Conservation (phyloP, 768 basidiomycete genomes). For the Lactarius hengduanensis region DNA sequence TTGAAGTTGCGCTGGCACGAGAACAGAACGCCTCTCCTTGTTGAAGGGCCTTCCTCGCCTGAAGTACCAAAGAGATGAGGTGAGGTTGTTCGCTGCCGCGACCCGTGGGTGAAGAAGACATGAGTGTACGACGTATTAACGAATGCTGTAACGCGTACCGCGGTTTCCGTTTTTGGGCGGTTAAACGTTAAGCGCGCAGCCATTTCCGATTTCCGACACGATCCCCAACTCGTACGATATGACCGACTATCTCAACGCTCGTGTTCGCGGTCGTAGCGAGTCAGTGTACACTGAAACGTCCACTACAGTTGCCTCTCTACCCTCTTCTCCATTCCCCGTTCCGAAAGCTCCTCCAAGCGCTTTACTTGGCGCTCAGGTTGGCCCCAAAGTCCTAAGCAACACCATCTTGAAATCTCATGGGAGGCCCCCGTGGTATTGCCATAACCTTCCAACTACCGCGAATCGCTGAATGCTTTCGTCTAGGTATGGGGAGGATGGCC, state of each 20-base stretch:
- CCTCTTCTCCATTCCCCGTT: conserved; percentile 19
- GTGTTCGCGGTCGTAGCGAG: conserved; percentile 6
- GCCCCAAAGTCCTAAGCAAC: conserved; percentile 53
- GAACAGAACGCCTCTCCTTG: conserved; percentile 75
- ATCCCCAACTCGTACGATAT: not conserved
- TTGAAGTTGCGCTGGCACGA: conserved; percentile 60
- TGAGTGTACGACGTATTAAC: not conserved
- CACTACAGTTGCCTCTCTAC: conserved; percentile 15
- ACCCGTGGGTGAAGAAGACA: conserved; percentile 21
- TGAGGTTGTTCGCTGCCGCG: conserved; percentile 48
- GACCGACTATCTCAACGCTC: conserved; percentile 21
- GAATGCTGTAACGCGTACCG: conserved; percentile 8
- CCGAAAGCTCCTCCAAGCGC: conserved; percentile 9
- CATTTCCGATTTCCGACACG: not conserved
- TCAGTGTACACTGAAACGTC: conserved; percentile 16
- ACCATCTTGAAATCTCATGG: conserved; percentile 81
- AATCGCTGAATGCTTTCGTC: conserved; percentile 19
- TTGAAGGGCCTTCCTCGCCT: conserved; percentile 81
- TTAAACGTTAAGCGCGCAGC: not conserved
- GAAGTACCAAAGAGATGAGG: conserved; percentile 71
- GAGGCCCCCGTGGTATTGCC: conserved; percentile 71
- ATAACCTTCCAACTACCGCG: conserved; percentile 14
- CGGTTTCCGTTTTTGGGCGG: conserved; percentile 13
- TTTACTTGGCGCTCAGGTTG: conserved; percentile 5
- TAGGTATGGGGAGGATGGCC: conserved; percentile 80